A percentile compares a stretch with the other conserved stretches of the same genome.
phyloP scores from a whole-genome alignment of 2,329 filamentous ascomycete species.

The Mycosphaerelloides madeirae region DNA sequence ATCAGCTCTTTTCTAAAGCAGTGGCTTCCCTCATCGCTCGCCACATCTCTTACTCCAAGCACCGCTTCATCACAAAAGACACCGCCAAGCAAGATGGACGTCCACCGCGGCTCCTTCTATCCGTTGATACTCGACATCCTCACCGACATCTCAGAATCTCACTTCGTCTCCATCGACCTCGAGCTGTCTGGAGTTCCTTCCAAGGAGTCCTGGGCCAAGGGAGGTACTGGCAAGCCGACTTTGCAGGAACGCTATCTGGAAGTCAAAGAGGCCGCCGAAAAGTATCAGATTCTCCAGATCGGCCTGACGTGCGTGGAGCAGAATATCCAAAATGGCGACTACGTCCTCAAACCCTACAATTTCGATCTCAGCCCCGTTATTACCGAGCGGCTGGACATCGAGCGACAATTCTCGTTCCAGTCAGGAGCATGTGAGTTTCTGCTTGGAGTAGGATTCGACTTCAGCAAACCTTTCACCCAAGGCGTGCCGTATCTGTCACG shows the following conservation, averaged over 20 bases:
- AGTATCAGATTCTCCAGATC: constrained; percentile 61
- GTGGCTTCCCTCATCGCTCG: constrained; percentile 15
- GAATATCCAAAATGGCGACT: constrained; percentile 50
- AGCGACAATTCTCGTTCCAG: constrained; percentile 57
- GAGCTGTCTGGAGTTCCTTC: constrained; percentile 61
- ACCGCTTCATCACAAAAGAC: constrained; percentile 12
- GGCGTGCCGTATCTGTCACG: constrained; percentile 61
- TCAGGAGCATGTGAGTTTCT: constrained; percentile 60
- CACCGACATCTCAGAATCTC: constrained; percentile 53
- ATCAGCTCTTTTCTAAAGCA: constrained; percentile 13
- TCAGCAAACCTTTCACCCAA: constrained; percentile 51
- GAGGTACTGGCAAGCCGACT: constrained; percentile 42
- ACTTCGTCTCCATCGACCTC: constrained; percentile 61
- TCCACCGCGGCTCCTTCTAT: constrained; percentile 48
- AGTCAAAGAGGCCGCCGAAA: constrained; percentile 55
- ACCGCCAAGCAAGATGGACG: constrained; percentile 48
- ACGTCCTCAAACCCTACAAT: constrained; percentile 61
- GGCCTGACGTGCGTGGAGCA: constrained; percentile 63
- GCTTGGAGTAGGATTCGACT: constrained; percentile 53
- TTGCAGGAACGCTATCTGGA: constrained; percentile 60
- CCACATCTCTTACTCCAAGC: constrained; percentile 10
- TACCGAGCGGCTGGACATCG: constrained; percentile 49
- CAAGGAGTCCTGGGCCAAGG: constrained; percentile 31
- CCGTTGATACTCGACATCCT: constrained; percentile 53
- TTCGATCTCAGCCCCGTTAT: constrained; percentile 57